Evolutionary conservation across 257 asterid genomes (phyloP).

Genomic region (Lantana camara): DNA sequence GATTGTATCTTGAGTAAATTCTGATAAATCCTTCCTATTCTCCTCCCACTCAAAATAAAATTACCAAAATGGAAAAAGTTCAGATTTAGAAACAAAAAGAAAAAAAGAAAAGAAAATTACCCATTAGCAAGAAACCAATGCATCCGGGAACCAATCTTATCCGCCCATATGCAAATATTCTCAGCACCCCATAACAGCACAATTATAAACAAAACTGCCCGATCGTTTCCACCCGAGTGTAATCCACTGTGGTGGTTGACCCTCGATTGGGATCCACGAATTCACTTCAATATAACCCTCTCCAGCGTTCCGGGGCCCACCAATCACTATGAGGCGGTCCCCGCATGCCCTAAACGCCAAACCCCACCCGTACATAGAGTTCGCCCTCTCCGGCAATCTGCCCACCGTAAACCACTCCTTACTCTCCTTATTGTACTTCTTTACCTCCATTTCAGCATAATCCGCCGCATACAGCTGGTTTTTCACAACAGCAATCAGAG

Average conservation of each 20-base stretch:
- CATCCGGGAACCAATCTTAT: slow-evolving; percentile 49
- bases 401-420: slow-evolving; percentile 61
- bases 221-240: slow-evolving; percentile 81
- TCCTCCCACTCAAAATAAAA: slow-evolving; percentile 45
- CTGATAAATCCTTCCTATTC: slow-evolving; percentile 49
- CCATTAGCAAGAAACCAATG: slow-evolving; percentile 66
- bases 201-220: slow-evolving; percentile 89
- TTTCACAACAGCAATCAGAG: slow-evolving; percentile 79
- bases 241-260: slow-evolving; percentile 65
- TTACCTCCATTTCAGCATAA: slow-evolving; percentile 62
- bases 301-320: slow-evolving; percentile 64
- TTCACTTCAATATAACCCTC: slow-evolving; percentile 76
- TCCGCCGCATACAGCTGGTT: slow-evolving; percentile 79
- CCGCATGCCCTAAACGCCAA: slow-evolving; percentile 92
- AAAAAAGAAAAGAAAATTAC: too few relatives aligned
- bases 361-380: slow-evolving; percentile 89
- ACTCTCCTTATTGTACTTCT: slow-evolving; percentile 54
- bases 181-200: slow-evolving; percentile 99
- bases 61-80: slow-evolving; percentile 43
- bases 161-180: slow-evolving; percentile 28
- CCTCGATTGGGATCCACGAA: slow-evolving; percentile 72
- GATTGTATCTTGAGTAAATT: slow-evolving; percentile 56
- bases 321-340: slow-evolving; percentile 69
- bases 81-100: slow-evolving; percentile 26
- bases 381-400: slow-evolving; percentile 67